These are phyloP conservation scores for Lactarius hengduanensis DNA, from an alignment of 768 basidiomycete species.

Conservation along the genomic window DNA sequence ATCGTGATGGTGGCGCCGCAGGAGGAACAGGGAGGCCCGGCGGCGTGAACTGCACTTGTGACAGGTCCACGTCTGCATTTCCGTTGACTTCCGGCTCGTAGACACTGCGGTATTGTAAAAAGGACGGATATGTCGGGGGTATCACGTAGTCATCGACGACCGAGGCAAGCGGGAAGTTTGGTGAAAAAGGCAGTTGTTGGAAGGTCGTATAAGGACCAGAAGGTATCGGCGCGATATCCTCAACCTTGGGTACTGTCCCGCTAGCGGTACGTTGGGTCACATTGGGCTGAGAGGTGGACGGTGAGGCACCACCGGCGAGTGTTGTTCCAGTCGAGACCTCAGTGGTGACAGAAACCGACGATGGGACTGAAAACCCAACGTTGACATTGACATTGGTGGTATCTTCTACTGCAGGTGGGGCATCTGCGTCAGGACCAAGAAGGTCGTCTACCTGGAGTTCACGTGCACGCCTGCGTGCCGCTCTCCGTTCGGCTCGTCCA, in stretches of 20 bases:
- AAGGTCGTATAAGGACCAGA: conserved; percentile 88
- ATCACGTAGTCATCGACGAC: conserved; percentile 92
- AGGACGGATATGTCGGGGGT: conserved; percentile 83
- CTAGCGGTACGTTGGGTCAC: conserved; percentile 32
- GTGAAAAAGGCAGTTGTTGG: conserved; percentile 84
- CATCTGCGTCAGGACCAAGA: conserved; percentile 44
- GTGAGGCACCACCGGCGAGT: conserved; percentile 24
- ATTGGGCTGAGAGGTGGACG: conserved; percentile 30
- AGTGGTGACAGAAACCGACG: conserved; percentile 41
- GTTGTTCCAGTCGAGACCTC: conserved; percentile 43
- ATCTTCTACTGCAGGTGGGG: conserved; percentile 48
- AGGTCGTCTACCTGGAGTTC: conserved; percentile 57
- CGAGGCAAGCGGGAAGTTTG: conserved; percentile 81
- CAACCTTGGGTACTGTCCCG: conserved; percentile 44
- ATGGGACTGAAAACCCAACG: conserved; percentile 62
- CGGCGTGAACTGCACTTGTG: conserved; percentile 70
- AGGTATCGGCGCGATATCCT: conserved; percentile 66
- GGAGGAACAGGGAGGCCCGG: conserved; percentile 76
- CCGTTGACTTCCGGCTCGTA: conserved; percentile 57
- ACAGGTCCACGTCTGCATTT: conserved; percentile 44
- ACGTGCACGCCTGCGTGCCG: conserved; percentile 76
- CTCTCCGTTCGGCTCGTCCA: conserved; percentile 82
- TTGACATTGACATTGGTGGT: conserved; percentile 36
- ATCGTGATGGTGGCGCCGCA: conserved; percentile 64
- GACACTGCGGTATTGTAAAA: conserved; percentile 64